Percentiles rank a stretch among this genome's conserved stretches.
phyloP scores from a whole-genome alignment of 441 rosid species.

The Gossypium laxum region DNA sequence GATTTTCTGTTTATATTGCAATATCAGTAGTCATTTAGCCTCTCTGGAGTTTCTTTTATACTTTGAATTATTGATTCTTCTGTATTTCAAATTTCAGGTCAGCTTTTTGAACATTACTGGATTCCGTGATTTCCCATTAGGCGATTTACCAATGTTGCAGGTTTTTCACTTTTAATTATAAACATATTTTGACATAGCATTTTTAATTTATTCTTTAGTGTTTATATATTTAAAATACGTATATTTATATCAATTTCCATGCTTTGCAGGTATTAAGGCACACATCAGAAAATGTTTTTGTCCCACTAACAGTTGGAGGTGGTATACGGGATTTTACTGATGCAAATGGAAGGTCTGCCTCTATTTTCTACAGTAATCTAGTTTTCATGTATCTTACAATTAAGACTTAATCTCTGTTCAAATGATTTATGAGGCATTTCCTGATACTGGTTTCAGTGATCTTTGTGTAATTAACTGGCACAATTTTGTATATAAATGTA shows the following conservation, averaged over 20 bases:
- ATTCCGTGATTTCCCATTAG: conserved; percentile 87
- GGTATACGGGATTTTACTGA: conserved; percentile 93
- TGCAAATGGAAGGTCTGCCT: conserved; percentile 69
- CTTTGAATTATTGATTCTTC: conserved; percentile 15
- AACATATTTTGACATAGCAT: neutral
- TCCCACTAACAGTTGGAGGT: conserved; percentile 97
- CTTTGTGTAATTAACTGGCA: neutral
- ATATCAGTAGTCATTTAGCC: neutral
- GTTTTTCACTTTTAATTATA: conserved; percentile 27
- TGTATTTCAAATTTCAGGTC: conserved; percentile 42
- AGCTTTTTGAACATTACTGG: conserved; percentile 88
- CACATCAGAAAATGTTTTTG: conserved; percentile 91
- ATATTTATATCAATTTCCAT: conserved; percentile 15
- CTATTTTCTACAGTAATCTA: neutral
- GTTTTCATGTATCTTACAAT: neutral
- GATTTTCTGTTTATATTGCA: conserved; percentile 17
- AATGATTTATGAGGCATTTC: neutral
- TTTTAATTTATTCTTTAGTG: neutral
- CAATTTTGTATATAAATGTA: neutral
- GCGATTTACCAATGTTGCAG: conserved; percentile 94
- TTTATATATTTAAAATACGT: neutral
- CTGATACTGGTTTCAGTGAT: neutral
- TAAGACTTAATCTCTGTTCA: neutral
- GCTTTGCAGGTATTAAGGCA: conserved; percentile 59
- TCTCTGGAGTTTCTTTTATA: neutral